Evolutionary conservation across 2,329 filamentous ascomycete genomes (phyloP), one percentile per base, ranked within the genome.

Genomic region (Nannizziopsis barbatae): DNA sequence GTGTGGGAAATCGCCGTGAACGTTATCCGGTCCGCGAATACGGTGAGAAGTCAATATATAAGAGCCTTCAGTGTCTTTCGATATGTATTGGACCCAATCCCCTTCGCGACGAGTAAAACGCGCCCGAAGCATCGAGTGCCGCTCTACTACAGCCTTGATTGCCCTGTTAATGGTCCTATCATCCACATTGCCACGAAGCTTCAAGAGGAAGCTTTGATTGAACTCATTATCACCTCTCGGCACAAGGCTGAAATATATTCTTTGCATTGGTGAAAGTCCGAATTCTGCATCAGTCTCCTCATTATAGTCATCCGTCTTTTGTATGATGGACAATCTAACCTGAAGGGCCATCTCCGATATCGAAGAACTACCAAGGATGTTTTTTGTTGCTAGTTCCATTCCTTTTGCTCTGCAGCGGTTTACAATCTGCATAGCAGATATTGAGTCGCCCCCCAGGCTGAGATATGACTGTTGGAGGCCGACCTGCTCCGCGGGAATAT

Each of bases 21-120:
- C 49, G 62, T 62, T 6, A 55, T 55, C 5, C 53, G 49, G 3
- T 49, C 45, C 36, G 53, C 53, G n/a, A 33, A 3, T 8, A 12
- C 38, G 15, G 59, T 54, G 40, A 64, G 60, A 14, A 7, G 55
- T 51, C 51, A 65, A 60, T 7, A 50, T 57, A 49, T 60, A 65
- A 6, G 61, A 64, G 10, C 55, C 54, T 37, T 11, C 22, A 12
- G 38, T 18, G 12, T 32, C 20, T 15, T 22, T n/a, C 0, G 11
- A 9, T 14, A 42, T 49, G 18, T 22, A 43, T 40, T 60, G 55
- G 18, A 41, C 47, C 55, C 56, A 58, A 15, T 47, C 30, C 11
- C 49, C 45, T 12, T 53, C 47, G 17, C 36, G 8, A 1, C 37
- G 47, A 17, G 50, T 50, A 41, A 57, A 58, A 2, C 55, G 50